Evolutionary conservation across 1,284 basidiomycete species (phyloP), one percentile per base, ranked within the genome.

Genomic region (Garcileccinum viscosum): DNA sequence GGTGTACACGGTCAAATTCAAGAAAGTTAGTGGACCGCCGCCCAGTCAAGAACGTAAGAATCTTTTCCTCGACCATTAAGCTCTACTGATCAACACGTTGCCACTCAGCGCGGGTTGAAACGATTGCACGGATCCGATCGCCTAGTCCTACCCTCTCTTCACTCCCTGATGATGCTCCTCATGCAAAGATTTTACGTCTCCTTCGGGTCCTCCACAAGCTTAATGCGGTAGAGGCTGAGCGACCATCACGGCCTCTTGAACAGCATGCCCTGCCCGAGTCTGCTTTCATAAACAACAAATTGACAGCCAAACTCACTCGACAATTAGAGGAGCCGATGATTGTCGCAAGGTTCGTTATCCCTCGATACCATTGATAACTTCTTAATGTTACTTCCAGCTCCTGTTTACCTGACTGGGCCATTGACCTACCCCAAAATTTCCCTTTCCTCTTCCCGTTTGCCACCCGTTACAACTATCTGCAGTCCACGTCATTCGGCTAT

Each of bases 291-390:
- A 99, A 99, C 81, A 98, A 98, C 84, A 99, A 99, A 83, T 85
- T 99, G 60, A 97, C 96, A 1, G 98, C 98, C 30, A 99, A 99
- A 82, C 88, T 99, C 44, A 97, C 96, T n/a, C 89, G 98, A 50
- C 98, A 99, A 80, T 82, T 99, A 44, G 97, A 99, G 76, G 98
- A 99, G 80, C 95, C 96, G 1, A 98, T 99, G 95, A 97, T 99
- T 72, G 94, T 99, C 50, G 98, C 97, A 1, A 97, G 94, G 94
- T 94, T 74, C 73, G 68, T 66, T 69, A 1, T 60, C 58, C 32
- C 63, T 59, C 17, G 9, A 35, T 60, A 9, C 44, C 24, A 19
- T 33, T 61, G 33, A 59, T 32, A 62, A 47, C 50, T 37, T 1
- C 24, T 60, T 71, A 37, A 76, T 22, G 15, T 63, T 11, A 15